A percentile compares a stretch with the other conserved stretches of the same genome.
Evolutionary conservation across 257 asterid species (phyloP).

Genomic region (Penstemon barbatus): DNA sequence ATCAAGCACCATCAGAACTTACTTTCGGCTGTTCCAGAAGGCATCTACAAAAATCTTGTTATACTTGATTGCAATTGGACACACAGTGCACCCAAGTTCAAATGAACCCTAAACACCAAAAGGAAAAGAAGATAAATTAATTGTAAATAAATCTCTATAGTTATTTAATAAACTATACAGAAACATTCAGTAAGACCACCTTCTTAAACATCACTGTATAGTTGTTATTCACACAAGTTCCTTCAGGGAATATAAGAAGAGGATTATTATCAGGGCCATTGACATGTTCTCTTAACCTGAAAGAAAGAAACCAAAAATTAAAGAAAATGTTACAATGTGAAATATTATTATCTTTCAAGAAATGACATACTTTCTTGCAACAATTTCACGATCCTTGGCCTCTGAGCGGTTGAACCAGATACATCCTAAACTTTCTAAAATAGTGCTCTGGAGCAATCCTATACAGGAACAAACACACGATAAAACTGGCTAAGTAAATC

Average conservation of each 20-base stretch:
- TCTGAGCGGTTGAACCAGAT: conserved; percentile 99
- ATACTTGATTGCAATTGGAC: conserved; percentile 95
- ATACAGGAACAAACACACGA: conserved; percentile 25
- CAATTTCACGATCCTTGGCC: conserved; percentile 94
- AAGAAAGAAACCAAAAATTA: conserved; percentile 22
- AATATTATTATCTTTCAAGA: conserved; percentile 18
- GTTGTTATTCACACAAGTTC: conserved; percentile 96
- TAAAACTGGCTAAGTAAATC: conserved; percentile 22
- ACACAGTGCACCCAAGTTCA: conserved; percentile 92
- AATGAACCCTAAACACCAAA: conserved; percentile 79
- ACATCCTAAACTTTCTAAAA: conserved; percentile 94
- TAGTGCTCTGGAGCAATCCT: conserved; percentile 95
- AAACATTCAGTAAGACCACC: conserved; percentile 42
- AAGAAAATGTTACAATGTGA: conserved; percentile 21
- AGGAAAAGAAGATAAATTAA: conserved; percentile 16
- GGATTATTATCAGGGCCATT: conserved; percentile 92
- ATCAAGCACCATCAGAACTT: conserved; percentile 30
- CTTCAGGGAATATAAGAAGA: conserved; percentile 97
- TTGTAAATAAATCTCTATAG: background rate
- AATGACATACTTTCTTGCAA: conserved; percentile 74
- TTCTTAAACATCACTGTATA: conserved; percentile 98
- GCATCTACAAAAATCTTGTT: conserved; percentile 98
- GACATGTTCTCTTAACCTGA: conserved; percentile 91
- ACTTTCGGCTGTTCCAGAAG: conserved; percentile 95
- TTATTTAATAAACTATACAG: background rate